Evolutionary conservation across 768 basidiomycete genomes (phyloP).

Genomic region (Mycena indigotica): DNA sequence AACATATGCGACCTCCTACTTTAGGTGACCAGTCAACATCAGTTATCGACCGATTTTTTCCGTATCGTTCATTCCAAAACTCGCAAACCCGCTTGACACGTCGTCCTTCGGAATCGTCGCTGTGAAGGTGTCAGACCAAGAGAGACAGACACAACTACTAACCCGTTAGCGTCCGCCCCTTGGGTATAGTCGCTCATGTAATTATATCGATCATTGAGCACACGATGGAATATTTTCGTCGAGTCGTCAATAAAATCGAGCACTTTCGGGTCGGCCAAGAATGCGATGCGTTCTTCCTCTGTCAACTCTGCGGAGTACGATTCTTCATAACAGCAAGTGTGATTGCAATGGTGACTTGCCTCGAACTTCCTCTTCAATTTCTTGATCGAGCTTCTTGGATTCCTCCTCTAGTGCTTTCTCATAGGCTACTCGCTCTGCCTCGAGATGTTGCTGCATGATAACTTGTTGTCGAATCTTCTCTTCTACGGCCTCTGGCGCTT

Average conservation of each 20-base stretch:
- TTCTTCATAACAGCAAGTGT: not conserved
- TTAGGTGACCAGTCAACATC: constrained; percentile 98
- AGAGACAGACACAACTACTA: constrained; percentile 33
- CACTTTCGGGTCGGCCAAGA: constrained; percentile 88
- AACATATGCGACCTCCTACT: constrained; percentile 42
- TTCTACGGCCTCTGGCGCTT: constrained; percentile 53
- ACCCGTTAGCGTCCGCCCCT: constrained; percentile 83
- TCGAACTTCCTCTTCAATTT: constrained; percentile 85
- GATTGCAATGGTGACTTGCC: constrained; percentile 49
- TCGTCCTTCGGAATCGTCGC: constrained; percentile 89
- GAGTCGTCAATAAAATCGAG: constrained; percentile 92
- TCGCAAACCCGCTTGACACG: constrained; percentile 92
- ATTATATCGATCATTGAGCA: constrained; percentile 93
- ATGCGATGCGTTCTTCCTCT: constrained; percentile 80
- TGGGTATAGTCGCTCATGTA: constrained; percentile 97
- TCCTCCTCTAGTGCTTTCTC: constrained; percentile 85
- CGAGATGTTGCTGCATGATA: constrained; percentile 64
- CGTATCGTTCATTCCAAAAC: constrained; percentile 89
- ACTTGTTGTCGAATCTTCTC: constrained; percentile 77
- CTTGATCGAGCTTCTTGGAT: constrained; percentile 78
- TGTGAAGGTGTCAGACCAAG: constrained; percentile 29
- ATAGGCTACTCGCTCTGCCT: constrained; percentile 65
- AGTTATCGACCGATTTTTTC: constrained; percentile 92
- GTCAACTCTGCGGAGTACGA: constrained; percentile 63
- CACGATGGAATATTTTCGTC: constrained; percentile 92